Evolutionary conservation across 2,329 filamentous ascomycete species (phyloP).

Genomic region (Tolypocladium paradoxum): DNA sequence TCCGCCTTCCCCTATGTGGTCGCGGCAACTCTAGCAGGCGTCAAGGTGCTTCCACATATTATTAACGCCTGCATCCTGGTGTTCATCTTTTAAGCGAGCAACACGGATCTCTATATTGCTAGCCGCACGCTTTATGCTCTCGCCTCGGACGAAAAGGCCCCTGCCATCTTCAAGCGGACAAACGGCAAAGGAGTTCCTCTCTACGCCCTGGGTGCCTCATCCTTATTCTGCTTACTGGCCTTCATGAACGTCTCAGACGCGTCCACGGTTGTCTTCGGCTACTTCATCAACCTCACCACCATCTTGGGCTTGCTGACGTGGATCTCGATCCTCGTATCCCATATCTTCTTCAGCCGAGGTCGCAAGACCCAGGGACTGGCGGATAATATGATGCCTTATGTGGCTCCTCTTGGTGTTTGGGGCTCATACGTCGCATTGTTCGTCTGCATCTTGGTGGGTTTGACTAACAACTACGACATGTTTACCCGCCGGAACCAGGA

Average conservation of each 20-base stretch:
- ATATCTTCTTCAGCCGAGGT: slow-evolving; percentile 55
- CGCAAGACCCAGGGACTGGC: slow-evolving; percentile 49
- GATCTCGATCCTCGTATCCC: slow-evolving; percentile 57
- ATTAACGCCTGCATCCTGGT: slow-evolving; percentile 64
- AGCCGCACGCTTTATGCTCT: slow-evolving; percentile 64
- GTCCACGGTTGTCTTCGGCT: slow-evolving; percentile 46
- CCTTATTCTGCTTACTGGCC: slow-evolving; percentile 54
- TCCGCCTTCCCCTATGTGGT: slow-evolving; percentile 62
- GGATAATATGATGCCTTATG: slow-evolving; percentile 47
- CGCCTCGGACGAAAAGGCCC: slow-evolving; percentile 60
- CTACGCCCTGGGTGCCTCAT: slow-evolving; percentile 49
- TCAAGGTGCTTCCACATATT: slow-evolving; percentile 52
- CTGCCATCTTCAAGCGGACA: slow-evolving; percentile 58
- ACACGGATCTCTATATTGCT: slow-evolving; percentile 68
- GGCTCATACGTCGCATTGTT: slow-evolving; percentile 58
- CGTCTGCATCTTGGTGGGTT: slow-evolving; percentile 60
- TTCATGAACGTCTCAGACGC: slow-evolving; percentile 54
- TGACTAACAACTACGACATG: slow-evolving; percentile 75
- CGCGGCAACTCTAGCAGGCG: slow-evolving; percentile 55
- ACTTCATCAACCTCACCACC: slow-evolving; percentile 58
- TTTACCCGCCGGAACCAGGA: no score
- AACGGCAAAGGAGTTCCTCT: slow-evolving; percentile 62
- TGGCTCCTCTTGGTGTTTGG: slow-evolving; percentile 56
- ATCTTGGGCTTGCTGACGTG: slow-evolving; percentile 57
- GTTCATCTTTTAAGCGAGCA: slow-evolving; percentile 67